These are phyloP conservation scores for Cladosporium sphaerospermum DNA, from an alignment of 2,329 filamentous ascomycete genomes.

Conservation along the genomic window DNA sequence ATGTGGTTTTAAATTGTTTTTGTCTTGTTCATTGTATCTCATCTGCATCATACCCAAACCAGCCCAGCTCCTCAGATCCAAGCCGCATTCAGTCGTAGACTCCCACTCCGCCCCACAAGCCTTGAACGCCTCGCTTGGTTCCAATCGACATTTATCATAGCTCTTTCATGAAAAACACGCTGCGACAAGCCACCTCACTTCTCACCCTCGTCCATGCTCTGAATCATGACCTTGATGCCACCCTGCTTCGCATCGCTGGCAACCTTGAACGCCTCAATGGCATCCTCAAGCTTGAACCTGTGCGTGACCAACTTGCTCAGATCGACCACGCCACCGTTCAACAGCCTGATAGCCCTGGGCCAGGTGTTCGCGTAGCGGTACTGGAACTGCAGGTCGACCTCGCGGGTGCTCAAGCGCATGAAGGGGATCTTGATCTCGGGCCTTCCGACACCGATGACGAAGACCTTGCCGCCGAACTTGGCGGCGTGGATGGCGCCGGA, in stretches of 20 bases:
- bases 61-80: not conserved
- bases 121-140: not conserved
- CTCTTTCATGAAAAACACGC: not conserved
- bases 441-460: slow-evolving; percentile 91
- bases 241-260: slow-evolving; percentile 83
- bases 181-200: slow-evolving; percentile 11
- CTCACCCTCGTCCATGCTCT: slow-evolving; percentile 49
- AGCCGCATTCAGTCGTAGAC: no score
- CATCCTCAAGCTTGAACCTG: slow-evolving; percentile 77
- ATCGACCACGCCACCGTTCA: slow-evolving; percentile 78
- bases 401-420: slow-evolving; percentile 82
- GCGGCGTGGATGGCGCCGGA: slow-evolving; percentile 78
- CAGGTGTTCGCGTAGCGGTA: slow-evolving; percentile 96
- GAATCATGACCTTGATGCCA: slow-evolving; percentile 97
- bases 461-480: slow-evolving; percentile 95
- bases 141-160: not conserved
- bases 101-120: not conserved
- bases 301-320: slow-evolving; percentile 81
- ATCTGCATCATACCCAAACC: not conserved
- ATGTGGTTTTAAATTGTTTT: not conserved
- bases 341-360: slow-evolving; percentile 83
- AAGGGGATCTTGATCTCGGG: slow-evolving; percentile 95
- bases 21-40: not conserved
- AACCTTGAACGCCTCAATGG: slow-evolving; percentile 81
- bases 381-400: slow-evolving; percentile 94